These are phyloP conservation scores for Penicillium waksmanii DNA, from an alignment of 495 filamentous ascomycete genomes.

Conservation along the genomic window DNA sequence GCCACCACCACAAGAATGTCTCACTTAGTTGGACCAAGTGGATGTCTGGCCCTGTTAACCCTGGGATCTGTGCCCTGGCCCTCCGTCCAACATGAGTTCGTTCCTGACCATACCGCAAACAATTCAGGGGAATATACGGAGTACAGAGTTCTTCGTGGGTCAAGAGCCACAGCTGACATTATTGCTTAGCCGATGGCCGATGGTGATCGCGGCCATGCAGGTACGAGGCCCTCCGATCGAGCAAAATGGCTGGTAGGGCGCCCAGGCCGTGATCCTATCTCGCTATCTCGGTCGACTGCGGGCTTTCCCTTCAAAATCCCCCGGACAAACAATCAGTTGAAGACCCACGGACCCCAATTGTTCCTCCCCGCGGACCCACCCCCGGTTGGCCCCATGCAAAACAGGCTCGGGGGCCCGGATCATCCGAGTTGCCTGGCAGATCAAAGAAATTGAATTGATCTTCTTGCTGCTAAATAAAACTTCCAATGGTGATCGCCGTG, in stretches of 20 bases:
- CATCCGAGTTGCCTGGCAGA: neutral
- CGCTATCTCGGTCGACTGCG: neutral
- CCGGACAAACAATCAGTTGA: neutral
- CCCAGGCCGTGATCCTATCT: neutral
- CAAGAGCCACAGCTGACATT: constrained; percentile 1
- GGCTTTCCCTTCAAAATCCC: neutral
- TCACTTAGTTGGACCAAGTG: constrained; percentile 19
- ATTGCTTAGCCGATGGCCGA: constrained; percentile 3
- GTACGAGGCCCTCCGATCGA: constrained; percentile 14
- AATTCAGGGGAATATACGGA: neutral
- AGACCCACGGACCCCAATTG: constrained; percentile 1
- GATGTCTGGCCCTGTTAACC: constrained; percentile 5
- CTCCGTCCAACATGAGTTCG: neutral
- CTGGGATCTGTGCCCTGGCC: neutral
- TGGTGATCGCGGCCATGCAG: constrained; percentile 17
- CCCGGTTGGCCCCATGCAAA: neutral
- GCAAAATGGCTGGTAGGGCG: neutral
- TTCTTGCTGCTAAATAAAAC: neutral
- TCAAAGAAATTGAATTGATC: neutral
- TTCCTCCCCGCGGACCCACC: constrained; percentile 2
- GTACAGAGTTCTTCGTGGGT: neutral
- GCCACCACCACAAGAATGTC: constrained; percentile 17
- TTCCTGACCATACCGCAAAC: neutral
- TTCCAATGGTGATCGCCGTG: constrained; percentile 2
- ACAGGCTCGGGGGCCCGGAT: constrained; percentile 6